Percentiles rank a stretch among this genome's conserved stretches.
Conservation (phyloP, 305 asterid species). For the Striga hermonthica region DNA sequence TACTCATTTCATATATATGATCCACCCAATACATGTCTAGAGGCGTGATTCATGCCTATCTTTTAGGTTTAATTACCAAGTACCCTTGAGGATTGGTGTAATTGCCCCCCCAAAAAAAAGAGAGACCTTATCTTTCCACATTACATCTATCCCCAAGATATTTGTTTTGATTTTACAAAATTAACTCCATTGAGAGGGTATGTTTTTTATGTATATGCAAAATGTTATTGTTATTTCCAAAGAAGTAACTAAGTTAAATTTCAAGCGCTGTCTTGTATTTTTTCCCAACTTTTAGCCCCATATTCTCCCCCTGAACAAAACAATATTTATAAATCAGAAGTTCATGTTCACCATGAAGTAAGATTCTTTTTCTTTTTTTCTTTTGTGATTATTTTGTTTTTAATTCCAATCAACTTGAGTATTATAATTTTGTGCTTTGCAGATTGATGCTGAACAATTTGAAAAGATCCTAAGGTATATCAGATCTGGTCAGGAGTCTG, state of each 20-base stretch:
- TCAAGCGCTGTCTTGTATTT: not conserved
- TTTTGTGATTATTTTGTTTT: conserved; percentile 8
- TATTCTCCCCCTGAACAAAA: not conserved
- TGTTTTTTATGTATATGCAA: not conserved
- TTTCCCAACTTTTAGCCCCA: not conserved
- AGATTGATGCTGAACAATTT: conserved; percentile 75
- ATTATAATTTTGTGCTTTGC: conserved; percentile 25
- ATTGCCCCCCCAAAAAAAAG: not conserved
- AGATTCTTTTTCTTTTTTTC: not conserved
- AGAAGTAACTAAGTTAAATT: not conserved
- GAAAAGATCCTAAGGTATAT: conserved; percentile 73
- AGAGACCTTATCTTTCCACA: not conserved
- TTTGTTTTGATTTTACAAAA: not conserved
- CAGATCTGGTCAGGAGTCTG: conserved; percentile 58
- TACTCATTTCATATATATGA: not conserved
- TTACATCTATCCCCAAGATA: not conserved
- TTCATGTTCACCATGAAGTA: not conserved
- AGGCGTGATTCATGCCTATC: not conserved
- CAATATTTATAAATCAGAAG: not conserved
- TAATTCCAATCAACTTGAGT: conserved; percentile 17
- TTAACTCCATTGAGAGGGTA: not conserved
- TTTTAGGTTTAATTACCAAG: not conserved
- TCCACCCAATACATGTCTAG: not conserved
- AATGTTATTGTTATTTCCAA: not conserved
- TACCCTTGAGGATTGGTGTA: conserved; percentile 1